Conservation (phyloP, 2,329 filamentous ascomycete genomes). For the Cercospora zeina region DNA sequence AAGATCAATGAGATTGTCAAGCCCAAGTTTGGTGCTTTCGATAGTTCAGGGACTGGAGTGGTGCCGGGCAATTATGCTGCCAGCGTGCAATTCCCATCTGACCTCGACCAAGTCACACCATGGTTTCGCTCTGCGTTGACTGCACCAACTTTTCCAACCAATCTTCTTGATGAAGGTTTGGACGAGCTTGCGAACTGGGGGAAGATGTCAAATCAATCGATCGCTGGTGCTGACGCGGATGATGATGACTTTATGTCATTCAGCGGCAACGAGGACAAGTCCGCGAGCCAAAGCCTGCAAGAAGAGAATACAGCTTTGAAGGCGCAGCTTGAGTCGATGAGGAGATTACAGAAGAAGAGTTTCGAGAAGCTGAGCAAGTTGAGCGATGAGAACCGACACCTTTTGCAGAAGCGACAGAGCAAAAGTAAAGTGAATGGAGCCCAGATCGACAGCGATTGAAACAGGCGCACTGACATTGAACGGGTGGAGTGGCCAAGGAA, state of each 20-base stretch:
- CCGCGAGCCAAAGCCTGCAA: constrained; percentile 23
- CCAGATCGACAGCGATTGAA: constrained; percentile 19
- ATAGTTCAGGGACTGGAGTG: constrained; percentile 38
- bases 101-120: constrained; percentile 32
- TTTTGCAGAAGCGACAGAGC: constrained; percentile 39
- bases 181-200: constrained; percentile 43
- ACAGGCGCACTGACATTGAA: background rate
- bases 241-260: constrained; percentile 45
- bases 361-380: constrained; percentile 49
- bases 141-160: constrained; percentile 47
- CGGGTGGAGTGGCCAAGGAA: background rate
- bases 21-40: constrained; percentile 66
- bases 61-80: constrained; percentile 63
- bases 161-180: constrained; percentile 40
- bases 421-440: constrained; percentile 18
- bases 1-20: constrained; percentile 62
- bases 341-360: constrained; percentile 49
- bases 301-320: constrained; percentile 38
- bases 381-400: constrained; percentile 45
- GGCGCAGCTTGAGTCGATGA: constrained; percentile 47
- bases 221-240: constrained; percentile 14
- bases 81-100: constrained; percentile 60
- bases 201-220: constrained; percentile 25
- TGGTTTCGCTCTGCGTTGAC: constrained; percentile 46
- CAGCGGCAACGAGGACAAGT: constrained; percentile 26